Conservation (phyloP, 163 green algal genomes). For the Scenedesmus sp. region DNA sequence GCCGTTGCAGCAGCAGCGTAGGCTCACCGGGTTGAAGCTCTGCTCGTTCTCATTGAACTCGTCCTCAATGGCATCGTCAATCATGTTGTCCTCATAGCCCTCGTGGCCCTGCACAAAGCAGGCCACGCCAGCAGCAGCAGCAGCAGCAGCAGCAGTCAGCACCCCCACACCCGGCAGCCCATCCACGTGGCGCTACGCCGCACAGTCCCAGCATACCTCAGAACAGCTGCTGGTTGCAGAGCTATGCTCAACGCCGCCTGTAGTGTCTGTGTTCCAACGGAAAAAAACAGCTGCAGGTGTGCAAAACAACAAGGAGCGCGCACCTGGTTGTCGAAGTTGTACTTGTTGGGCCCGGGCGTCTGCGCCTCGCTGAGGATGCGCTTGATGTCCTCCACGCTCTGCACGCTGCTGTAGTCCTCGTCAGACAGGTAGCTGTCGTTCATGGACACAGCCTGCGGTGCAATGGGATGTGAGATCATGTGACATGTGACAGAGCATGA, state of each 20-base stretch:
- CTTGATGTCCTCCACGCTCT: constrained; percentile 64
- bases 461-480: neutral
- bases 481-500: neutral
- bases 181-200: neutral
- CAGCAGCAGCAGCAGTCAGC: neutral
- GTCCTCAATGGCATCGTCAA: constrained; percentile 52
- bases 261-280: no score
- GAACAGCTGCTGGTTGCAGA: neutral
- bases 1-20: neutral
- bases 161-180: no score
- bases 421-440: constrained; percentile 74
- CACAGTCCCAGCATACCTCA: neutral
- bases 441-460: constrained; percentile 67
- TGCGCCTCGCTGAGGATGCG: constrained; percentile 68
- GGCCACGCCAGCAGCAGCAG: neutral
- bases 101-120: neutral
- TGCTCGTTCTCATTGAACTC: constrained; percentile 55
- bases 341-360: constrained; percentile 57
- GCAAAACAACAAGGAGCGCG: neutral
- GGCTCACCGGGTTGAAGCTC: constrained; percentile 44
- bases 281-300: no score
- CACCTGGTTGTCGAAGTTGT: constrained; percentile 52
- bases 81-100: constrained; percentile 53
- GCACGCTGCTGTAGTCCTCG: constrained; percentile 52
- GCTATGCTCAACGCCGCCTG: no score